Evolutionary conservation across 208 protist genomes (phyloP), one percentile per base, ranked within the genome.

Genomic region (Strigomonas galati): DNA sequence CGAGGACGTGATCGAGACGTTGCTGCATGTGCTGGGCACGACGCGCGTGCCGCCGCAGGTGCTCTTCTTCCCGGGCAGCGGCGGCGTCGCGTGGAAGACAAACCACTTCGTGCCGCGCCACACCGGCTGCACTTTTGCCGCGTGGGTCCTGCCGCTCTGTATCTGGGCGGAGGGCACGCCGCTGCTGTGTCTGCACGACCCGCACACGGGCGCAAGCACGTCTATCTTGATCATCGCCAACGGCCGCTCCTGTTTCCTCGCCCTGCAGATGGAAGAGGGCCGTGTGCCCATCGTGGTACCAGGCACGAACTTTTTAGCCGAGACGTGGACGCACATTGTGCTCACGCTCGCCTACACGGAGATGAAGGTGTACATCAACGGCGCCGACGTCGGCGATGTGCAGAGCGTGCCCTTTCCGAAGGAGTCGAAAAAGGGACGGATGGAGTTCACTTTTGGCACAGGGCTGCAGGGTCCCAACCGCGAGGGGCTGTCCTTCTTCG

Each of bases 91-190:
- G 64, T 59, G 54, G 54, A 75, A 75, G 44, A 31, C 81, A 15
- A 70, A 76, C 21, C 59, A 65, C 26, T 81, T 83, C 26, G 32
- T 61, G 17, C 57, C 62, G 23, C 78, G 78, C 54, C 90, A 80
- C 75, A 72, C 57, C 51, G 84, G 87, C 48, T 96, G 93, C 79
- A 84, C 67, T 66, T 91, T 92, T 57, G 69, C 79, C 0, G 76
- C 84, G 46, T 96, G 91, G 88, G 60, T 96, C 32, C 72, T 84
- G 60, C 87, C 91, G 23, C 76, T 78, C 23, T 93, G 84, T 62
- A 82, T 96, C 35, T 92, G 85, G 84, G 46, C 59, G 19, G 81
- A 85, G 15, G 91, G 87, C 37, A 81, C 79, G 63, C 76, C 71
- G 58, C 82, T 96, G 23, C 82, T 88, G 74, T 93, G 84, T n/a